Base-by-base conservation (phyloP, 768 basidiomycete genomes). In the Russula lepida region DNA sequence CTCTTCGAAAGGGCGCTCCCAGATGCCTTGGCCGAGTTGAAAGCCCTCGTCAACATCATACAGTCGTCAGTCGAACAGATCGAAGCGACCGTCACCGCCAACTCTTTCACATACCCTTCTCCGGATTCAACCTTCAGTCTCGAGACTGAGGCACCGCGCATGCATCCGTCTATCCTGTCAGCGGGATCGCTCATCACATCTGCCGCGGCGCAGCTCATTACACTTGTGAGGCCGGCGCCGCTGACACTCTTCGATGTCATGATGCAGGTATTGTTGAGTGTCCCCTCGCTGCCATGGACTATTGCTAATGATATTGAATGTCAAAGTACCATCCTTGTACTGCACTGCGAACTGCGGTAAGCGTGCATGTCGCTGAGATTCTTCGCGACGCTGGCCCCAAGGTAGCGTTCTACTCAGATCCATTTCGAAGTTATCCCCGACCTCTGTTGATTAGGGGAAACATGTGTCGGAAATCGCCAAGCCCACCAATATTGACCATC, bases 381-480 rank as follows among this genome's bases (percentile, higher is more conserved):
- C 53, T 67, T 32, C 54, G 57, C 3, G 60, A 64, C n/a, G 64
- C 64, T n/a, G 66, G 66, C 7, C 41, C 55, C 1, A 17, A 57
- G 44, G 63, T 64, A 53, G 41, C 11, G 27, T 43, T 6, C 0
- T 32, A 17, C 2, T 15, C 8, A 23, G 19, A n/a, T 19, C 5
- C 6, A 4, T 4, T 21, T 39, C 17, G 2, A 4, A 7, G 9
- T 8, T 12, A 2, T 6, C 17, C 1, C 30, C 3, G 12, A 39
- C n/a, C 19, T 21, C 41, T 21, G 37, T 28, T 5, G 13, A 55
- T 12, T 58, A 74, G 74, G 76, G 76, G 0, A 57, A 75, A 25
- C 76, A 78, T 37, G 68, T 72, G n/a, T 60, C 69, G 7, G 74
- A 76, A 6, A 76, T 78, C 41, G 74, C 72, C 13, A 68, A 64